Evolutionary conservation across 176 grass and related monocot genomes (phyloP).

Genomic region (Puya raimondii): DNA sequence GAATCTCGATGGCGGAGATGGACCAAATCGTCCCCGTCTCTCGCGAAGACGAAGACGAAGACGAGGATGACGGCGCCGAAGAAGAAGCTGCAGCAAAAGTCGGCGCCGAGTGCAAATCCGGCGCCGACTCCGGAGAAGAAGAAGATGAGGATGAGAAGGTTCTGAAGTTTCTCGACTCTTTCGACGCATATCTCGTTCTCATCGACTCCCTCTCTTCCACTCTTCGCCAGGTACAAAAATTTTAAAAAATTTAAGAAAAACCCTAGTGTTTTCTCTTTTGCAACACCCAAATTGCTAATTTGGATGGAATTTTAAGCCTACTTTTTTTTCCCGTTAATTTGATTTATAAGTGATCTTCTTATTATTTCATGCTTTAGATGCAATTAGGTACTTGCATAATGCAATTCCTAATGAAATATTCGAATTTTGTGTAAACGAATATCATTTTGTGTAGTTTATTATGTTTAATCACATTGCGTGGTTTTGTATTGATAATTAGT

Average conservation of each 20-base stretch:
- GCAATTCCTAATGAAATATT: too few species aligned
- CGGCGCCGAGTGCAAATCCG: not conserved
- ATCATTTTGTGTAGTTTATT: too few species aligned
- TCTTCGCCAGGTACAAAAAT: conserved; percentile 29
- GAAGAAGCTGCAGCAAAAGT: conserved; percentile 1
- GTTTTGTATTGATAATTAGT: too few species aligned
- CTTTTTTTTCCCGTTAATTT: too few species aligned
- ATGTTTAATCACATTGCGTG: too few species aligned
- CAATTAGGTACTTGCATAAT: too few species aligned
- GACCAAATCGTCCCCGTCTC: not conserved
- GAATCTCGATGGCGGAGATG: conserved; percentile 11
- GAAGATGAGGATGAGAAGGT: conserved; percentile 13
- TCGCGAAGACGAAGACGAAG: not conserved
- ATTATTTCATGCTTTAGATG: too few species aligned
- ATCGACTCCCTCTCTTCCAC: conserved; percentile 27
- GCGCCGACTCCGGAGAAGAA: not conserved
- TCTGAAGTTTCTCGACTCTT: conserved; percentile 36
- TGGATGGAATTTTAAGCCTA: too few species aligned
- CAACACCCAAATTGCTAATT: too few species aligned
- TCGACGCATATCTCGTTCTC: conserved; percentile 27
- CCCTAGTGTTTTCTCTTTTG: not conserved
- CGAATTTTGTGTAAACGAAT: too few species aligned
- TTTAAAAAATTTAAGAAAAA: not conserved
- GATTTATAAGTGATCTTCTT: too few species aligned
- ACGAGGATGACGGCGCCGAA: not conserved